Evolutionary conservation across 164 flowering plant genomes (phyloP).

Genomic region (Houttuynia cordata): DNA sequence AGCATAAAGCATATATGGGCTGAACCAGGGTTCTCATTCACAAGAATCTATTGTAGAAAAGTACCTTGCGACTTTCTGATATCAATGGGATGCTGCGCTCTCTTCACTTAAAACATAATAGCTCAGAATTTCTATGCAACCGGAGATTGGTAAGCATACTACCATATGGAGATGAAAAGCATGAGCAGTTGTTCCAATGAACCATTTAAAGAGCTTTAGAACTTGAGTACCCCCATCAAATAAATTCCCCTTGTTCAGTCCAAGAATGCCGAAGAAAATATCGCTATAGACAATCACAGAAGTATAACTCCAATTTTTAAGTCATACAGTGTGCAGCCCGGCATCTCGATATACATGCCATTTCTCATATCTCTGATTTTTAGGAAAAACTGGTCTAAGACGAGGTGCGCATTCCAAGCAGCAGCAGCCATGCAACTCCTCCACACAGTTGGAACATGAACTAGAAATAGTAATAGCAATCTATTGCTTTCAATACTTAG

Average conservation of each 20-base stretch:
- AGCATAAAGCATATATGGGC: no score
- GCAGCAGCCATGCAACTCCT: slow-evolving; percentile 61
- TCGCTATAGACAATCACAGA: not conserved
- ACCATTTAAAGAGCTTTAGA: not conserved
- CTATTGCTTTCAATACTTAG: not conserved
- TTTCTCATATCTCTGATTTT: slow-evolving; percentile 63
- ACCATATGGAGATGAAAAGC: no score
- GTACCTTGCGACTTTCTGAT: no score
- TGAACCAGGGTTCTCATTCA: no score
- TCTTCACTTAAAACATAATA: no score
- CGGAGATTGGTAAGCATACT: no score
- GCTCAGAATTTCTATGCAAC: no score
- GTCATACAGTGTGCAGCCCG: slow-evolving; percentile 5
- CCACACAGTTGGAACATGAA: slow-evolving; percentile 48
- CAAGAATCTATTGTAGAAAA: no score
- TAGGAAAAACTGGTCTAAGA: slow-evolving; percentile 56
- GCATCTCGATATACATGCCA: slow-evolving; percentile 73
- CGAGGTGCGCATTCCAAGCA: slow-evolving; percentile 48
- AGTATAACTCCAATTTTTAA: slow-evolving; percentile 1
- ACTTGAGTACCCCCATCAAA: no score
- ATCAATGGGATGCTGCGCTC: no score
- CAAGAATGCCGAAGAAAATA: not conserved
- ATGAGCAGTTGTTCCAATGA: not conserved
- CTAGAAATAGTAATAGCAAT: slow-evolving; percentile 20
- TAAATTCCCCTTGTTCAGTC: no score